These are phyloP conservation scores for Orbilia oligospora DNA, from an alignment of 2,329 filamentous ascomycete genomes.

Conservation along the genomic window DNA sequence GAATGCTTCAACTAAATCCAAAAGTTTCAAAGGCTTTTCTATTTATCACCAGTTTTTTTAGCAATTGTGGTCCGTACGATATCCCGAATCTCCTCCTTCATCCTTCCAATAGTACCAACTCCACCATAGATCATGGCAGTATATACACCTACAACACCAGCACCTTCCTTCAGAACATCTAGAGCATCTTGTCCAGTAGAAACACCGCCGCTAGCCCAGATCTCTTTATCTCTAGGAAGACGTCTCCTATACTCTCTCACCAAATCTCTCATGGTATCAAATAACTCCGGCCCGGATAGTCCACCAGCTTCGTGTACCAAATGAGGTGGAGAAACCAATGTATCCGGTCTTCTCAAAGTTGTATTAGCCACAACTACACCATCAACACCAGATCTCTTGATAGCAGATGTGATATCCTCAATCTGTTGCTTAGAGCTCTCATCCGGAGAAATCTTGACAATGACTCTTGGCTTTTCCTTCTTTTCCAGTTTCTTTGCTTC, in stretches of 20 bases:
- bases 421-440: conserved; percentile 89
- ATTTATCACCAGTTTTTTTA: conserved; percentile 32
- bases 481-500: conserved; percentile 78
- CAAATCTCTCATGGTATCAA: conserved; percentile 81
- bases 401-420: conserved; percentile 87
- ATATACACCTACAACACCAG: conserved; percentile 91
- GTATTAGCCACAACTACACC: conserved; percentile 98
- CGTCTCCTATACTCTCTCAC: conserved; percentile 83
- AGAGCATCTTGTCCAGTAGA: conserved; percentile 88
- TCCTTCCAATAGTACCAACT: conserved; percentile 75
- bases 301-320: conserved; percentile 82
- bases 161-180: conserved; percentile 86
- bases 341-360: conserved; percentile 82
- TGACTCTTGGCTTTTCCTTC: conserved; percentile 82
- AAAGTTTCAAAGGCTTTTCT: conserved; percentile 9
- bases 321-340: conserved; percentile 78
- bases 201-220: conserved; percentile 95
- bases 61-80: conserved; percentile 50
- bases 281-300: conserved; percentile 91
- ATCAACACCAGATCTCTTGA: conserved; percentile 87
- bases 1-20: conserved; percentile 7
- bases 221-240: conserved; percentile 75
- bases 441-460: conserved; percentile 98
- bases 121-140: conserved; percentile 80
- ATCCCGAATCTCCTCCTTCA: conserved; percentile 75